Evolutionary conservation across 345 rosid genomes (phyloP).

Genomic region (Ceriops zippeliana): DNA sequence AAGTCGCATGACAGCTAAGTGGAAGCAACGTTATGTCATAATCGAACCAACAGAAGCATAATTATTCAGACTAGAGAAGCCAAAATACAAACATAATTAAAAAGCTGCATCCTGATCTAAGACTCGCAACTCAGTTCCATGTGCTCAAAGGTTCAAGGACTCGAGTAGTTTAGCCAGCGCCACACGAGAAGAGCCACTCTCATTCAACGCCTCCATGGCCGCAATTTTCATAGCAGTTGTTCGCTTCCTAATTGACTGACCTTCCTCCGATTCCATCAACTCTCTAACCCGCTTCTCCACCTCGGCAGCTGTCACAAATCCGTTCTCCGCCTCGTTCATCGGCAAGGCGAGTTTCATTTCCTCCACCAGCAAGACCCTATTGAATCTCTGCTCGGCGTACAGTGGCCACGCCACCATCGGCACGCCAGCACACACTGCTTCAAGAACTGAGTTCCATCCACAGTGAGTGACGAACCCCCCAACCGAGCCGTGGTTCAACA

Average conservation of each 20-base stretch:
- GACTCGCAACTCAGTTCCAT: too few relatives aligned
- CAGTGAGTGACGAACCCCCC: slow-evolving; percentile 72
- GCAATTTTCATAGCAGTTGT: slow-evolving; percentile 31
- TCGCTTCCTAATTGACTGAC: slow-evolving; percentile 26
- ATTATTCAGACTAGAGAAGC: too few relatives aligned
- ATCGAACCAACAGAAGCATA: too few relatives aligned
- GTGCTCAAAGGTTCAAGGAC: too few relatives aligned
- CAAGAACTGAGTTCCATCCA: slow-evolving; percentile 71
- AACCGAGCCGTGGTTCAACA: slow-evolving; percentile 43
- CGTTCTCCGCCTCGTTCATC: slow-evolving; percentile 35
- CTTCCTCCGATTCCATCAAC: slow-evolving; percentile 41
- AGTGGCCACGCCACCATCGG: slow-evolving; percentile 58
- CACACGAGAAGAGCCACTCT: slow-evolving; percentile 41
- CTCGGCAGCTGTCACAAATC: slow-evolving; percentile 42
- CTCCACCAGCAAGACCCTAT: slow-evolving; percentile 39
- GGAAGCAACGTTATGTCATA: too few relatives aligned
- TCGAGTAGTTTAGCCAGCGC: slow-evolving; percentile 25
- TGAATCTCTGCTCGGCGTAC: slow-evolving; percentile 45
- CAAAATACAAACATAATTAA: too few relatives aligned
- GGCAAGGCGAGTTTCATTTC: slow-evolving; percentile 50
- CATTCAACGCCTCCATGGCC: slow-evolving; percentile 32
- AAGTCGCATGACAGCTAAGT: too few relatives aligned
- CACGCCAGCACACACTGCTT: slow-evolving; percentile 48
- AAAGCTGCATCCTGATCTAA: too few relatives aligned
- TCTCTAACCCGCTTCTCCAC: slow-evolving; percentile 52